Conservation (phyloP, 2,329 filamentous ascomycete species). For the Cladophialophora psammophila region DNA sequence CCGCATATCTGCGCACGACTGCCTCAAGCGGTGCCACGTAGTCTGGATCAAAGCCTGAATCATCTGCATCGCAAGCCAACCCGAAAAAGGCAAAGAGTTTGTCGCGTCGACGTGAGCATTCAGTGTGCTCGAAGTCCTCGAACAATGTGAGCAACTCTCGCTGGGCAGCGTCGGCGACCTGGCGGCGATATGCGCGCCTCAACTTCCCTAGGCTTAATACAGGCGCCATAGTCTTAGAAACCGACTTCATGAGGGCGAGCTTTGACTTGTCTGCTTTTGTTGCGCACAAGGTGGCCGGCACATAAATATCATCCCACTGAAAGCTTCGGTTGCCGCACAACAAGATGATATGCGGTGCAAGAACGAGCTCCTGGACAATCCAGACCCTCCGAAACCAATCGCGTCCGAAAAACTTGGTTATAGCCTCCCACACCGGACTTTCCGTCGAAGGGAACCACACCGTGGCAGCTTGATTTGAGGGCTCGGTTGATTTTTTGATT, state of each 20-base stretch:
- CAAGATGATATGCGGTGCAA: constrained; percentile 1
- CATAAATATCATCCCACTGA: constrained; percentile 5
- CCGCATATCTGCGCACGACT: not conserved
- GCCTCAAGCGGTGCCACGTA: constrained; percentile 4
- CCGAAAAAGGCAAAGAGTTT: constrained; percentile 7
- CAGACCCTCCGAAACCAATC: constrained; percentile 1
- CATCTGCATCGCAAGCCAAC: not conserved
- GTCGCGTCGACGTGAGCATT: not conserved
- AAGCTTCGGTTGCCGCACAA: not conserved
- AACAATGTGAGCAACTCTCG: not conserved
- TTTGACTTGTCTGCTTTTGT: constrained; percentile 1
- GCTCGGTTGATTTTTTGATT: not conserved
- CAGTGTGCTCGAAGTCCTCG: constrained; percentile 5
- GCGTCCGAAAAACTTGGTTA: not conserved
- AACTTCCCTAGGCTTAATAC: not conserved
- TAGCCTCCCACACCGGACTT: not conserved
- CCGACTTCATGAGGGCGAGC: not conserved
- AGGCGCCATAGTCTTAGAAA: not conserved
- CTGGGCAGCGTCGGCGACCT: not conserved
- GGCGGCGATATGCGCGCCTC: constrained; percentile 2
- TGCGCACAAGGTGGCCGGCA: not conserved
- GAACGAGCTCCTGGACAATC: constrained; percentile 4
- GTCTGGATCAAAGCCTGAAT: not conserved
- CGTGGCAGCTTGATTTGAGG: not conserved
- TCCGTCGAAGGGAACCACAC: not conserved